Evolutionary conservation across 2,329 filamentous ascomycete genomes (phyloP).

Genomic region (Sphaerostilbella broomeana): DNA sequence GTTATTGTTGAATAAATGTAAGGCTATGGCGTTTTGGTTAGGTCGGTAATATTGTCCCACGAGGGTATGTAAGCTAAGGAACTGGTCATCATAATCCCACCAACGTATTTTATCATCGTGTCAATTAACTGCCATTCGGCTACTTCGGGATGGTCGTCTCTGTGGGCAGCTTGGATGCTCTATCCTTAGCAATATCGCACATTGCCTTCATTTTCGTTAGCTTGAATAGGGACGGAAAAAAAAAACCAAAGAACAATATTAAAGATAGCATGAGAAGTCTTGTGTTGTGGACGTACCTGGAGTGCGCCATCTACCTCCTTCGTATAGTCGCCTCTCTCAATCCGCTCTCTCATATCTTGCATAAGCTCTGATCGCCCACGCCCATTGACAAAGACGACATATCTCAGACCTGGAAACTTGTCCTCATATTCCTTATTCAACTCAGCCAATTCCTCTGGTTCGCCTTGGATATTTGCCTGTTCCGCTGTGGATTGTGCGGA

Average conservation of each 20-base stretch:
- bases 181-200: slow-evolving; percentile 82
- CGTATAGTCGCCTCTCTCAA: slow-evolving; percentile 58
- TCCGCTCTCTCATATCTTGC: slow-evolving; percentile 71
- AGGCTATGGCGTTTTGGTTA: slow-evolving; percentile 11
- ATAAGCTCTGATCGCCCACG: slow-evolving; percentile 67
- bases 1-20: slow-evolving; percentile 7
- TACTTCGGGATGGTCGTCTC: slow-evolving; percentile 9
- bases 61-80: slow-evolving; percentile 7
- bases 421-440: slow-evolving; percentile 76
- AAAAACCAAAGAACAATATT: not conserved
- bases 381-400: slow-evolving; percentile 90
- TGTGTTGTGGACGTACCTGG: slow-evolving; percentile 45
- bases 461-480: slow-evolving; percentile 66
- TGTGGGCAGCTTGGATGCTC: slow-evolving; percentile 55
- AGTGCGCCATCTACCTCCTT: slow-evolving; percentile 68
- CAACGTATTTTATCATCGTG: slow-evolving; percentile 5
- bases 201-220: slow-evolving; percentile 75
- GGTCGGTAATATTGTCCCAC: slow-evolving; percentile 1
- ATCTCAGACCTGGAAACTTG: slow-evolving; percentile 74
- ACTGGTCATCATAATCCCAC: slow-evolving; percentile 7
- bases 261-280: not conserved
- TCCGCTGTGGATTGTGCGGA: slow-evolving; percentile 75
- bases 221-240: slow-evolving; percentile 8
- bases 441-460: slow-evolving; percentile 52
- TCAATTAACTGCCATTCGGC: slow-evolving; percentile 8